A percentile compares a stretch with the other conserved stretches of the same genome.
Evolutionary conservation across 1,284 basidiomycete species (phyloP).

Genomic region (Porogramme epimiltina): DNA sequence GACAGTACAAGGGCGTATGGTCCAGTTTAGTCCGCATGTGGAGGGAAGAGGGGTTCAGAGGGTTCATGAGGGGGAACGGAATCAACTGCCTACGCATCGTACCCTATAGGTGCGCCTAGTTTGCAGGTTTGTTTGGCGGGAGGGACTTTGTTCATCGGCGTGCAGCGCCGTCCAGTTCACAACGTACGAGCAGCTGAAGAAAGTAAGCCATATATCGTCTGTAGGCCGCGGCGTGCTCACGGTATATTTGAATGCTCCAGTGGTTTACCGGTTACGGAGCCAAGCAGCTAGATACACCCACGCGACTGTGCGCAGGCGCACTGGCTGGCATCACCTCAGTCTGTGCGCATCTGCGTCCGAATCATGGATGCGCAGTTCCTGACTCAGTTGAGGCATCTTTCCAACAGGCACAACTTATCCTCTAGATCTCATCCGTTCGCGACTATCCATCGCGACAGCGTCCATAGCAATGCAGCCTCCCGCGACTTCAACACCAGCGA

Average conservation of each 20-base stretch:
- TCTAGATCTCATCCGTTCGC: conserved; percentile 89
- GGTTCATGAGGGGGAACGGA: conserved; percentile 91
- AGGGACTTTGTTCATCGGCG: background rate
- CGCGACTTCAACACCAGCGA: too few relatives aligned
- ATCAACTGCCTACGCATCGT: conserved; percentile 93
- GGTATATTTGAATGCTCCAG: conserved; percentile 39
- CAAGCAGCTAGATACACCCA: conserved; percentile 80
- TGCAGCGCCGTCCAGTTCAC: conserved; percentile 89
- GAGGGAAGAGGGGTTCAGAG: conserved; percentile 89
- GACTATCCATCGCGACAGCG: conserved; percentile 82
- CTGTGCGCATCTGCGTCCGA: conserved; percentile 25
- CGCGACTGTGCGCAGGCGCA: conserved; percentile 82
- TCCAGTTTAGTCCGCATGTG: conserved; percentile 84
- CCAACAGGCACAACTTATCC: conserved; percentile 85
- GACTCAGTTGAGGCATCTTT: background rate
- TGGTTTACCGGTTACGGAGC: conserved; percentile 70
- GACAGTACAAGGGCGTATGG: conserved; percentile 85
- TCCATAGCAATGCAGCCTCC: background rate
- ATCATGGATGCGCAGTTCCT: too few relatives aligned
- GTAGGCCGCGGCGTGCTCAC: conserved; percentile 14
- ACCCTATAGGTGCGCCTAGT: conserved; percentile 60
- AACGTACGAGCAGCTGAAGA: conserved; percentile 88
- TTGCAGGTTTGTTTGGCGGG: background rate
- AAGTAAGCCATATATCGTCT: conserved; percentile 43
- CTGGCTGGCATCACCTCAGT: conserved; percentile 89